Evolutionary conservation across 371 early-diverging fungal species (phyloP), one percentile per base, ranked within the genome.

Genomic region (Lichtheimia corymbifera): DNA sequence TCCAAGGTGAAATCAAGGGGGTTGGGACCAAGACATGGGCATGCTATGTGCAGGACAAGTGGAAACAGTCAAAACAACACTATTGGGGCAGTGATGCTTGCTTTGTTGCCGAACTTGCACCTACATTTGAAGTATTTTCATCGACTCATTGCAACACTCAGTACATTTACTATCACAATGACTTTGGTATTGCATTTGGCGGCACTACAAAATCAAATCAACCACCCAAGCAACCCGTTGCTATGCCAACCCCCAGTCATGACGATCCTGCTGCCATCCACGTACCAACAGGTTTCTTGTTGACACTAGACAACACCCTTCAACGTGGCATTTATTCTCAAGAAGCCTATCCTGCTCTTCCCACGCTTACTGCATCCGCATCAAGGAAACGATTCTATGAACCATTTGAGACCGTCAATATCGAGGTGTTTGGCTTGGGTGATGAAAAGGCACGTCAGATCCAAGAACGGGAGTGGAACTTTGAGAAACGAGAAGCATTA

Each of bases 371-470:
- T 28, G 62, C 61, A 9, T 61, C 65, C 11, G 63, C 44, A 5
- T 17, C 45, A 6, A 50, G 65, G 13, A 51, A 55, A 49, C 42
- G 43, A 22, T 74, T 76, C 40, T 47, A 40, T 4, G 61, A 59
- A 14, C 50, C 59, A 4, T 83, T 85, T 71, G 84, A 88, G 28
- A 73, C 81, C 0, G 71, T 79, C 0, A 77, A 79, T 45, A 76
- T 86, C 24, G 87, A 88, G 53, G 88, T 84, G 0, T 81, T 85
- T 76, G 88, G 87, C 0, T 52, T 86, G 18, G 87, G 86, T 2
- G 77, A 71, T 12, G 70, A 74, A 18, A 77, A 74, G 22, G 80
- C 77, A 35, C 70, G 70, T 41, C 67, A 62, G 17, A 35, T 62
- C 27, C 85, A 86, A 45, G 61, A 71, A 50, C 73, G 65, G 20